Percentiles rank a stretch among this genome's conserved stretches.
These are phyloP conservation scores for Leonotis leonurus DNA, from an alignment of 257 asterid genomes.

Conservation along the genomic window DNA sequence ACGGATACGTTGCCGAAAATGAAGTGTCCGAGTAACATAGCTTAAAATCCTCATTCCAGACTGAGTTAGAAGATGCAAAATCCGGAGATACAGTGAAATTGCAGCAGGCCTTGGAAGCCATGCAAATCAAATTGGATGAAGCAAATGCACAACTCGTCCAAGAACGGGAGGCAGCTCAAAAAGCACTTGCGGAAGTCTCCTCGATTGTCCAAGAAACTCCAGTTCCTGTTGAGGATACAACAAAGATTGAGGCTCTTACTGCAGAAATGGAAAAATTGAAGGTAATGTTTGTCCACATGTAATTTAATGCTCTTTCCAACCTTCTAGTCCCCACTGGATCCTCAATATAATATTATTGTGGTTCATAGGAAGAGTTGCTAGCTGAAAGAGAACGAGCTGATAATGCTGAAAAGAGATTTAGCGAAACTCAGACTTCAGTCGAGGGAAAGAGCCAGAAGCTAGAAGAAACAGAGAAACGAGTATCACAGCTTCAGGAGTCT, in stretches of 20 bases:
- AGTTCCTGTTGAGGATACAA: conserved; percentile 78
- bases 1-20: no score
- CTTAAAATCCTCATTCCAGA: conserved; percentile 35
- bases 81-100: conserved; percentile 58
- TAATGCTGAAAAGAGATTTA: conserved; percentile 56
- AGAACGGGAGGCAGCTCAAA: conserved; percentile 88
- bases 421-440: conserved; percentile 55
- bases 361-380: conserved; percentile 50
- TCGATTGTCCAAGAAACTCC: conserved; percentile 66
- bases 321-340: conserved; percentile 1
- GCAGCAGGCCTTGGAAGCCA: conserved; percentile 63
- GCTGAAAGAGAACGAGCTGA: conserved; percentile 78
- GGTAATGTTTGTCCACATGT: conserved; percentile 38
- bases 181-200: conserved; percentile 81
- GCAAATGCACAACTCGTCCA: conserved; percentile 52
- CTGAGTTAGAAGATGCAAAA: conserved; percentile 78
- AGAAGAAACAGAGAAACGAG: conserved; percentile 82
- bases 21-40: no score
- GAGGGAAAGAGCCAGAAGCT: conserved; percentile 73
- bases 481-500: conserved; percentile 82
- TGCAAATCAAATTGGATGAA: conserved; percentile 77
- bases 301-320: conserved; percentile 3
- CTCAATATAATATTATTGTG: conserved; percentile 13
- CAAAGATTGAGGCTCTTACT: conserved; percentile 60
- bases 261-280: conserved; percentile 63